A percentile compares a stretch with the other conserved stretches of the same genome.
phyloP scores from a whole-genome alignment of 169 alveolate genomes.

The Cryptosporidium felis region DNA sequence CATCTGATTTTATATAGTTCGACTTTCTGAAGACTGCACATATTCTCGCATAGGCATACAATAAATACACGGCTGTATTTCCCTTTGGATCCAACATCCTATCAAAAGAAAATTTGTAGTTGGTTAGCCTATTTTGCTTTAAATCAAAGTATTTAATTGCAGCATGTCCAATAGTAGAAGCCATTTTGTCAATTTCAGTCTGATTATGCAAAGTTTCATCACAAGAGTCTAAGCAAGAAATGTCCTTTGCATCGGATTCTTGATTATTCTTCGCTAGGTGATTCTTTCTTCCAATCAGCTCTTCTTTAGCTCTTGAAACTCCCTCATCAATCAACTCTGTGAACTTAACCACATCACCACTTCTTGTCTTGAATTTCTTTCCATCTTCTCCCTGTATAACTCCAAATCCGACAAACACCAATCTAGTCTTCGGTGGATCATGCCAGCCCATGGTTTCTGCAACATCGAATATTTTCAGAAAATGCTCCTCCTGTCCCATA shows the following conservation, averaged over 20 bases:
- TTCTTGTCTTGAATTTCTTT: conserved; percentile 94
- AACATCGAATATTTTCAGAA: conserved; percentile 91
- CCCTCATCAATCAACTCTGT: conserved; percentile 96
- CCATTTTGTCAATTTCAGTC: conserved; percentile 81
- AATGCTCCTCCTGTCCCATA: conserved; percentile 94
- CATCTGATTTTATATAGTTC: conserved; percentile 72
- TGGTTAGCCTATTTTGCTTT: conserved; percentile 92
- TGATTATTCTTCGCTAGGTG: neutral
- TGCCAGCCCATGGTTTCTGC: conserved; percentile 91
- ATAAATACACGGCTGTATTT: conserved; percentile 87
- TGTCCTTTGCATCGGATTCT: neutral
- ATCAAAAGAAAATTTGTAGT: conserved; percentile 95
- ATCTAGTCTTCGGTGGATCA: conserved; percentile 81
- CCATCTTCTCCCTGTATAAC: conserved; percentile 93
- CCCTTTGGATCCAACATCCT: conserved; percentile 98
- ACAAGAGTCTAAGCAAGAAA: conserved; percentile 1
- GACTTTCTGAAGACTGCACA: conserved; percentile 92
- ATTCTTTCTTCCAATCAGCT: conserved; percentile 77
- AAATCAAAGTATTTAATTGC: conserved; percentile 98
- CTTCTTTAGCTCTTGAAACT: conserved; percentile 90
- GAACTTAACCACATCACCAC: conserved; percentile 93
- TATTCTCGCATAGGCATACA: conserved; percentile 95
- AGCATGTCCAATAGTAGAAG: conserved; percentile 94
- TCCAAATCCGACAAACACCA: conserved; percentile 98
- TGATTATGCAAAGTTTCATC: conserved; percentile 24